Evolutionary conservation across 345 rosid genomes (phyloP).

Genomic region (Melastoma malabathricum): DNA sequence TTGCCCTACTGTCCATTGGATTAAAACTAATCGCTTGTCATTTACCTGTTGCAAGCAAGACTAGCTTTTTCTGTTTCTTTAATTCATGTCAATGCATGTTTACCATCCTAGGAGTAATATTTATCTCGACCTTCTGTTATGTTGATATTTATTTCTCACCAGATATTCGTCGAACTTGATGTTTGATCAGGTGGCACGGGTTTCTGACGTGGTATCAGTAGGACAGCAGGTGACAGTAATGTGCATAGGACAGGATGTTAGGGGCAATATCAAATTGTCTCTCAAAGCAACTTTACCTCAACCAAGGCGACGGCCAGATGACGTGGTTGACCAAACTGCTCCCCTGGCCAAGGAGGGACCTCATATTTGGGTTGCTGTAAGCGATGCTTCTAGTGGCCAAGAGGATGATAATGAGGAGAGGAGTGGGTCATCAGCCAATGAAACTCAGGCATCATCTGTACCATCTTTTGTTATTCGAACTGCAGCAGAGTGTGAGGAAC

Average conservation of each 20-base stretch:
- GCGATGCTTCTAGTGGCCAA: constrained; percentile 21
- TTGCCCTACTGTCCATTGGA: background rate
- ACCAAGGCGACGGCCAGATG: constrained; percentile 13
- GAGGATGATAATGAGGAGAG: constrained; percentile 19
- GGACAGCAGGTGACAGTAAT: constrained; percentile 66
- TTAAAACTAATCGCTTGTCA: background rate
- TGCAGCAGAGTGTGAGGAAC: constrained; percentile 79
- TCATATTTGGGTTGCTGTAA: constrained; percentile 29
- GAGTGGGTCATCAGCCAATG: constrained; percentile 9
- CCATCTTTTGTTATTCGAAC: constrained; percentile 68
- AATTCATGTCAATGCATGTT: background rate
- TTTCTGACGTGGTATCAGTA: constrained; percentile 63
- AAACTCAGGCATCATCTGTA: constrained; percentile 18
- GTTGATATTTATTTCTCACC: no score
- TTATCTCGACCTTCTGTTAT: no score
- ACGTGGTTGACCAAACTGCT: constrained; percentile 20
- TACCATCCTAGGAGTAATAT: background rate
- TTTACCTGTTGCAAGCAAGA: background rate
- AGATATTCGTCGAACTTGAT: no score
- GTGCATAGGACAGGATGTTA: constrained; percentile 93
- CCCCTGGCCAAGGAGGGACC: constrained; percentile 23
- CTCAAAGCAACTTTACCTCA: constrained; percentile 45
- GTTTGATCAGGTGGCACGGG: constrained; percentile 50
- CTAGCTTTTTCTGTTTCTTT: background rate
- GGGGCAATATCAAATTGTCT: constrained; percentile 88